phyloP scores from a whole-genome alignment of 2,329 filamentous ascomycete species.

The Xylariales sp. region DNA sequence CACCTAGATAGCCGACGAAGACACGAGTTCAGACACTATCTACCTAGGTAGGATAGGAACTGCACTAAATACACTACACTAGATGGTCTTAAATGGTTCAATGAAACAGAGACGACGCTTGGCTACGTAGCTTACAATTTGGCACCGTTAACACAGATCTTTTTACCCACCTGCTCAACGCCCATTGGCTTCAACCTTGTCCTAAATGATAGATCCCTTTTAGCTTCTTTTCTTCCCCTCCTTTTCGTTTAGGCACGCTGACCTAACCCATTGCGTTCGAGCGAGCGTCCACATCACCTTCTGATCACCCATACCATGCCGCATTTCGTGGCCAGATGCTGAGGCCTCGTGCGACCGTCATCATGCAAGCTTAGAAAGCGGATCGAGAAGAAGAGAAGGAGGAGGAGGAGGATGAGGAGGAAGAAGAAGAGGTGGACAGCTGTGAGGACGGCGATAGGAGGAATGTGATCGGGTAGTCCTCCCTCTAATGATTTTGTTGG shows the following conservation, averaged over 20 bases:
- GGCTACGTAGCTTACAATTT: conserved; percentile 30
- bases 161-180: conserved; percentile 26
- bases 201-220: conserved; percentile 42
- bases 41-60: too few relatives aligned
- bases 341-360: conserved; percentile 48
- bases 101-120: conserved; percentile 30
- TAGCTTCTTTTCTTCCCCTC: conserved; percentile 36
- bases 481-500: conserved; percentile 34
- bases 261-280: conserved; percentile 37
- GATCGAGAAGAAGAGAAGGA: conserved; percentile 25
- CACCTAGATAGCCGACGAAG: neutral
- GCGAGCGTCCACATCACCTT: conserved; percentile 43
- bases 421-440: conserved; percentile 31
- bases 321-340: conserved; percentile 44
- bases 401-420: conserved; percentile 23
- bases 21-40: neutral
- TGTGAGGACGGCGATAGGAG: conserved; percentile 26
- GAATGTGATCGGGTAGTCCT: conserved; percentile 36
- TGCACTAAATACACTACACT: too few relatives aligned
- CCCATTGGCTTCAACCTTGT: conserved; percentile 41
- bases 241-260: conserved; percentile 38
- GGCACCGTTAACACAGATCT: conserved; percentile 33
- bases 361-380: conserved; percentile 40
- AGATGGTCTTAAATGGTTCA: conserved; percentile 1
- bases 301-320: conserved; percentile 43